Conservation (phyloP, 2,329 filamentous ascomycete species). For the Xylaria sp. region DNA sequence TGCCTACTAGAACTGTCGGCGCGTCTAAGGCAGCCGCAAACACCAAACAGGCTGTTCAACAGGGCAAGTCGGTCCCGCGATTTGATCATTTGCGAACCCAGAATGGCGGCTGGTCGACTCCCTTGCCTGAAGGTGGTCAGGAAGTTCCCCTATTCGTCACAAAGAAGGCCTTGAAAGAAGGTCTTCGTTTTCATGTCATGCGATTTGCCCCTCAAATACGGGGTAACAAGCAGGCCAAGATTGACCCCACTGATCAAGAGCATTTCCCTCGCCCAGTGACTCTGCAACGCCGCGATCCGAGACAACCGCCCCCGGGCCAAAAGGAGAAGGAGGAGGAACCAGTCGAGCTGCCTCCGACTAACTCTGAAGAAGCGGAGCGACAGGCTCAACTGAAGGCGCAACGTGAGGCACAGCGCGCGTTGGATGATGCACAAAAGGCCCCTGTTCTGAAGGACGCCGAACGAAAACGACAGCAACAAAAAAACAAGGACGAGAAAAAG, state of each 20-base stretch:
- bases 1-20: conserved; percentile 45
- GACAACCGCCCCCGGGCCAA: conserved; percentile 72
- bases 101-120: conserved; percentile 69
- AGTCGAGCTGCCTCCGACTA: conserved; percentile 56
- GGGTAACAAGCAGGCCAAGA: conserved; percentile 63
- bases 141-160: conserved; percentile 81
- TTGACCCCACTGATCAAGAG: conserved; percentile 75
- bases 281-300: conserved; percentile 88
- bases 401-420: conserved; percentile 84
- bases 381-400: conserved; percentile 79
- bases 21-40: conserved; percentile 39
- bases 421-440: conserved; percentile 92
- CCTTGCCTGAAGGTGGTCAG: conserved; percentile 55
- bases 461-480: conserved; percentile 55
- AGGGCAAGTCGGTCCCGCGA: conserved; percentile 44
- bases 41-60: conserved; percentile 39
- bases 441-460: conserved; percentile 74
- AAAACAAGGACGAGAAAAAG: conserved; percentile 78
- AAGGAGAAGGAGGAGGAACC: conserved; percentile 72
- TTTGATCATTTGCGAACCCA: conserved; percentile 58
- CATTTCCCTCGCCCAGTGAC: conserved; percentile 90
- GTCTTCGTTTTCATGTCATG: conserved; percentile 87
- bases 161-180: conserved; percentile 81
- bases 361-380: conserved; percentile 70
- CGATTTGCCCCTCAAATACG: conserved; percentile 69